Base-by-base conservation (phyloP, 768 basidiomycete genomes). In the Trametes cingulata region DNA sequence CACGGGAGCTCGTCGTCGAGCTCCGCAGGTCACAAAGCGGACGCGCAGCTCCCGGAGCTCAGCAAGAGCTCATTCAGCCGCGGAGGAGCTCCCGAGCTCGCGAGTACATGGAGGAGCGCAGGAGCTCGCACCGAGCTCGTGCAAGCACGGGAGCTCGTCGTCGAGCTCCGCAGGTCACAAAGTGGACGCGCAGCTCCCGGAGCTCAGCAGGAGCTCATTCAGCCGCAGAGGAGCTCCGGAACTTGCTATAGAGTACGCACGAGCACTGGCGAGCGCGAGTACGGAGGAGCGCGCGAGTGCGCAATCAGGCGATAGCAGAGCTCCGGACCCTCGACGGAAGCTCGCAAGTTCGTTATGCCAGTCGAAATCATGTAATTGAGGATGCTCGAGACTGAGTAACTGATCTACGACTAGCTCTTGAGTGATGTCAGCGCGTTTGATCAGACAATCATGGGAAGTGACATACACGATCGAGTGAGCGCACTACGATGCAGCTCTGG, bases 401-500 rank as follows among this genome's bases (percentile, higher is more conserved):
- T 13, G 2, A 14, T 25, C 3, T 14, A 24, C 22, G 12, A 4
- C 12, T 14, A 47, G 19, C 42, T 43, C 42, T 43, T 14, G 15
- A 29, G 25, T 2, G 6, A 19, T n/a, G 24, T 47, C 24, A 47
- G 45, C 25, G 29, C 24, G 45, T 27, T 7, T 47, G n/a, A 15
- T 3, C 46, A 48, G 14, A 15, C n/a, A n/a, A 12, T 42, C 17
- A 10, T 29, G 10, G 5, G 12, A 15, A 25, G 17, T 33, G 46
- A 56, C 56, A 1, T 29, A 56, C 47, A 27, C 56, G 46, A 20
- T 56, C 56, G 15, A 56, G 24, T 2, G 56, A 35, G 5, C 56
- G 36, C 24, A 48, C 56, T 12, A 56, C 56, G 17, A 56, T 19
- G 19, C 56, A 56, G 3, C 19, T 19, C 37, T 48, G 36, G 9